A percentile compares a stretch with the other conserved stretches of the same genome.
phyloP scores from a whole-genome alignment of 2,329 filamentous ascomycete species.

The Cercospora sp. region DNA sequence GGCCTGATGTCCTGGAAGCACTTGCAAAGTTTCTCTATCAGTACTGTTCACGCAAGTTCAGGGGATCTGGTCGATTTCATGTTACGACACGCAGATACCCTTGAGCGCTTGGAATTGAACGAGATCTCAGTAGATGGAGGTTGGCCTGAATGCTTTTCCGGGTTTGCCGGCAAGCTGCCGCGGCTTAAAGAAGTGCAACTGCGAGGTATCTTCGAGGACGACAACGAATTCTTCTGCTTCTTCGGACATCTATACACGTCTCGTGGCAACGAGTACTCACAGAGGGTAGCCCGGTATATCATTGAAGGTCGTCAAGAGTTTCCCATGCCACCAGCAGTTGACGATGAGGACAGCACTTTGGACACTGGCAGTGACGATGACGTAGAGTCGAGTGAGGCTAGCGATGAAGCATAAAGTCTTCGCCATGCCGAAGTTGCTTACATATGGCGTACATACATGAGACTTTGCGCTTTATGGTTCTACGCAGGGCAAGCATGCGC shows the following conservation, averaged over 20 bases:
- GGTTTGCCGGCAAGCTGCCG: background rate
- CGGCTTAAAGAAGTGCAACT: background rate
- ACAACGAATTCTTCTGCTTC: no score
- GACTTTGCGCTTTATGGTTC: background rate
- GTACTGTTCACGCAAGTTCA: background rate
- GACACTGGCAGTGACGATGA: no score
- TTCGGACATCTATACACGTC: background rate
- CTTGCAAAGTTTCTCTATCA: background rate
- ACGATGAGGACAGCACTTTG: no score
- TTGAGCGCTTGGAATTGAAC: background rate
- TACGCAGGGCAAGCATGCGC: background rate
- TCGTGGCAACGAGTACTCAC: background rate
- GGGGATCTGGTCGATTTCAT: background rate
- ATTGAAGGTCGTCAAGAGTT: background rate
- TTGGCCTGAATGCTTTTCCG: background rate
- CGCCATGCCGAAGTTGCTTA: no score
- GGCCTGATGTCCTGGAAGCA: background rate
- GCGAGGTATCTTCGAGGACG: background rate
- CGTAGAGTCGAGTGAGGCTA: no score
- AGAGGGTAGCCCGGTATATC: background rate
- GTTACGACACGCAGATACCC: background rate
- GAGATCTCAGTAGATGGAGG: background rate
- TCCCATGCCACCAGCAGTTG: background rate
- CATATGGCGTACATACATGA: no score
- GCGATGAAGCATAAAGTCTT: no score